Evolutionary conservation across 805 yeast genomes (phyloP).

Genomic region (Cyberlindnera mycetangii): DNA sequence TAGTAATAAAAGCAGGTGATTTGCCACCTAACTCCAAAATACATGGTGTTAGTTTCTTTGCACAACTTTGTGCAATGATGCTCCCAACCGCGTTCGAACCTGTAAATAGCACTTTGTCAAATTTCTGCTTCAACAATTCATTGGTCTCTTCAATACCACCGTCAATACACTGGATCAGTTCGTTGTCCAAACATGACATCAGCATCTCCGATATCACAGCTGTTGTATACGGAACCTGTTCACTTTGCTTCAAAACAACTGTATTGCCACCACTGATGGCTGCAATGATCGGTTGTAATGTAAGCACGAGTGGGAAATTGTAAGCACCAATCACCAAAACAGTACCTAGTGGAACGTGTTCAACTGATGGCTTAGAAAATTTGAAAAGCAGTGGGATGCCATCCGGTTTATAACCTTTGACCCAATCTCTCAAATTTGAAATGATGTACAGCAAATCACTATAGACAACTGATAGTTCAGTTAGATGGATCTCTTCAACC

Average conservation of each 20-base stretch:
- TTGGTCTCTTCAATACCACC: constrained; percentile 70
- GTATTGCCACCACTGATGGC: constrained; percentile 87
- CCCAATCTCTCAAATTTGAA: constrained; percentile 57
- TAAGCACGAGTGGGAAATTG: constrained; percentile 71
- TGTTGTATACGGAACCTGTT: constrained; percentile 62
- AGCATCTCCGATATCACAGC: constrained; percentile 54
- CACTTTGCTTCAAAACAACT: constrained; percentile 51
- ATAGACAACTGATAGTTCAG: constrained; percentile 52
- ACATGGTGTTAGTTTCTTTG: constrained; percentile 78
- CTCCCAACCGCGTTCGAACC: constrained; percentile 78
- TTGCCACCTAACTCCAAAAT: constrained; percentile 90
- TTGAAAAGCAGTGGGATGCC: constrained; percentile 19
- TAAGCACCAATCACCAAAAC: constrained; percentile 75
- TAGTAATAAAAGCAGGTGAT: constrained; percentile 75
- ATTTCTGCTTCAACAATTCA: constrained; percentile 53
- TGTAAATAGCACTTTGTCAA: constrained; percentile 83
- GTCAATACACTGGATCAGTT: constrained; percentile 58
- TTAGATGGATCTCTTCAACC: constrained; percentile 53
- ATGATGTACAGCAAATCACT: constrained; percentile 61
- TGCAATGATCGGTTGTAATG: constrained; percentile 65
- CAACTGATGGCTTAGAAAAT: constrained; percentile 17
- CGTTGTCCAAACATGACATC: constrained; percentile 48
- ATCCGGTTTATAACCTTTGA: constrained; percentile 41
- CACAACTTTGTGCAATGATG: constrained; percentile 76
- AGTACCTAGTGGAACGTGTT: constrained; percentile 51